Base-by-base conservation (phyloP, 352 stramenopile genomes). In the Globisporangium irregulare region DNA sequence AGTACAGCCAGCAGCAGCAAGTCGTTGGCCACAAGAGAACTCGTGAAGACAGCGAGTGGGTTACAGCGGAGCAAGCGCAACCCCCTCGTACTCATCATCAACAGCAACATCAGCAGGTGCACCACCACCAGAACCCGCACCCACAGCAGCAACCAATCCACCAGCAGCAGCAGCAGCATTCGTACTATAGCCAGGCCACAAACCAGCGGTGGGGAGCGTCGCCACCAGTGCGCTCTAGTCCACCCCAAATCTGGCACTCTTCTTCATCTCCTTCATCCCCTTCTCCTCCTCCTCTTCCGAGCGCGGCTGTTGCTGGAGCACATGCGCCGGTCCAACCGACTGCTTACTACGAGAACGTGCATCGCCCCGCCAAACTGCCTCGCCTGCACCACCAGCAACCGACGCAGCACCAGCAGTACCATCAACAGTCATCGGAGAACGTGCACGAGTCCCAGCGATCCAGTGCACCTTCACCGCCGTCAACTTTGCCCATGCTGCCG, bases 401-500 rank as follows among this genome's bases (percentile, higher is more conserved):
- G 14, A 18, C 14, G 4, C 38, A 59, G 53, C 25, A 36, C 20
- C 53, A 59, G 12, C 38, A 46, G 38, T 46, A 36, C 25, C 25
- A 27, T 3, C 53, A 38, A 25, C 51, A 55, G 9, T 1, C 4
- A 1, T 38, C 14, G 25, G 29, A 38, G 14, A 18, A 25, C 4
- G 25, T 15, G 14, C 12, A 25, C 25, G 32, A 59, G 25, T 18
- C 53, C 38, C 38, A 46, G 14, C 25, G 53, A 1, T 1, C 12
- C 25, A 59, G 53, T 15, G 53, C 32, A 34, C 8, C 32, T n/a
- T 29, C 59, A 24, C 32, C 56, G 20, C 36, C 59, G 24, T 18
- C 6, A 15, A 38, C 32, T 38, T 36, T 38, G 7, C 59, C 38
- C 36, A 41, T 29, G 59, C 41, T 64, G 59, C 59, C 59, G 59